These are phyloP conservation scores for Ceratobasidium sp. DNA, from an alignment of 1,284 basidiomycete species.

Conservation along the genomic window DNA sequence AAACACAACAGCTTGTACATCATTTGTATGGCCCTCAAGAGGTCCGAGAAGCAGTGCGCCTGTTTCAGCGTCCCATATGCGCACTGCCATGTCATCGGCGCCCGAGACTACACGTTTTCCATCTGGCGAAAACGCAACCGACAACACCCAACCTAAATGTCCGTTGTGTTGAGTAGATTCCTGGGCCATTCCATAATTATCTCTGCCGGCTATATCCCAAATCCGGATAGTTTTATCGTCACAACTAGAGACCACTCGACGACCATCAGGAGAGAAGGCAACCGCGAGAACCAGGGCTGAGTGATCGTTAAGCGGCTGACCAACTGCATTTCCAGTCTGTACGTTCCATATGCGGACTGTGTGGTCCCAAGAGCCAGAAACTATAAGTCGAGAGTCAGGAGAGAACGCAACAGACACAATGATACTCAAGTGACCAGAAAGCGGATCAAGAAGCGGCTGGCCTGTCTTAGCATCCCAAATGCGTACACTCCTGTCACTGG, in stretches of 20 bases:
- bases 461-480: too few species aligned
- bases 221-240: slow-evolving; percentile 37
- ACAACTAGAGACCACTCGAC: slow-evolving; percentile 37
- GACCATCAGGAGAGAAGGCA: slow-evolving; percentile 46
- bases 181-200: not conserved
- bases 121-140: slow-evolving; percentile 38
- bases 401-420: too few species aligned
- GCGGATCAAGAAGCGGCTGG: too few species aligned
- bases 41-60: not conserved
- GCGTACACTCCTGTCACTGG: too few species aligned
- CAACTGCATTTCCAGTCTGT: not conserved
- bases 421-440: too few species aligned
- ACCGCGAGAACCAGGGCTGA: slow-evolving; percentile 54
- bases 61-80: slow-evolving; percentile 33
- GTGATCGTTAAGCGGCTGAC: slow-evolving; percentile 58
- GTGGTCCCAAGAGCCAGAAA: slow-evolving; percentile 35
- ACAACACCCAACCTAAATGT: not conserved
- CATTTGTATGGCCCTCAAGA: slow-evolving; percentile 32
- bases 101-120: slow-evolving; percentile 24
- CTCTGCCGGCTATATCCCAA: slow-evolving; percentile 41
- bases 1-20: slow-evolving; percentile 13
- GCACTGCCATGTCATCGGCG: slow-evolving; percentile 22
- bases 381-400: too few species aligned
- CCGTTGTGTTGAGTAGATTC: not conserved
- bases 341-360: slow-evolving; percentile 45